phyloP scores from a whole-genome alignment of 208 protist species.

The Acanthamoeba lenticulata region DNA sequence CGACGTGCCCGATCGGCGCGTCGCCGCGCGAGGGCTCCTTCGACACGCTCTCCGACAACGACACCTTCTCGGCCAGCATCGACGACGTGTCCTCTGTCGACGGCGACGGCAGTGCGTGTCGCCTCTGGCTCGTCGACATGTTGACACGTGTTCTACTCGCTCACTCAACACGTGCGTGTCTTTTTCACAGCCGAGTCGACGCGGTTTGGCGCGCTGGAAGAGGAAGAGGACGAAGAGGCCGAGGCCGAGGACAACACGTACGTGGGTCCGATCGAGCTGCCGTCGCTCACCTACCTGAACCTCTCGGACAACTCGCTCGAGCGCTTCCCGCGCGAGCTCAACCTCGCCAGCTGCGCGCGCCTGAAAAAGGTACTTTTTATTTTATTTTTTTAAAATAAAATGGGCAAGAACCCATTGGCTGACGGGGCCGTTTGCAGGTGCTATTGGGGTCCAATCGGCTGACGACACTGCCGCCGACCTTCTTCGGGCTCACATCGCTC shows the following conservation, averaged over 20 bases:
- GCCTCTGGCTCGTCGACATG: too few species aligned
- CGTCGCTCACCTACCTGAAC: conserved; percentile 60
- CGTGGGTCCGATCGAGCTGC: conserved; percentile 6
- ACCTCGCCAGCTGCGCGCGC: conserved; percentile 25
- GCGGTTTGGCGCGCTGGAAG: neutral
- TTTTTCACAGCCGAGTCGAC: neutral
- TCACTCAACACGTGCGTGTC: neutral
- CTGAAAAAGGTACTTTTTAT: conserved; percentile 34
- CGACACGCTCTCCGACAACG: neutral
- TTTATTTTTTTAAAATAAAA: neutral
- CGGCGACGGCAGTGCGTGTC: neutral
- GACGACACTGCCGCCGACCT: conserved; percentile 41
- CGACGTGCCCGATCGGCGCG: neutral
- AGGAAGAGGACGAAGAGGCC: neutral
- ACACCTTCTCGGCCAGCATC: neutral
- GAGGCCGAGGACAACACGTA: neutral
- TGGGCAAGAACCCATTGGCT: too few species aligned
- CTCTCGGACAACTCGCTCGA: conserved; percentile 48
- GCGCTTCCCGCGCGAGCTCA: conserved; percentile 41
- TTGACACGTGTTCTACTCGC: neutral
- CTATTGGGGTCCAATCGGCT: conserved; percentile 15
- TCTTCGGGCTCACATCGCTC: conserved; percentile 44
- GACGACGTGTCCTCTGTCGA: neutral
- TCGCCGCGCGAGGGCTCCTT: conserved; percentile 17
- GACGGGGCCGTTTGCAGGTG: neutral